phyloP scores from a whole-genome alignment of 768 basidiomycete genomes.

The Dacryopinax spathularia region DNA sequence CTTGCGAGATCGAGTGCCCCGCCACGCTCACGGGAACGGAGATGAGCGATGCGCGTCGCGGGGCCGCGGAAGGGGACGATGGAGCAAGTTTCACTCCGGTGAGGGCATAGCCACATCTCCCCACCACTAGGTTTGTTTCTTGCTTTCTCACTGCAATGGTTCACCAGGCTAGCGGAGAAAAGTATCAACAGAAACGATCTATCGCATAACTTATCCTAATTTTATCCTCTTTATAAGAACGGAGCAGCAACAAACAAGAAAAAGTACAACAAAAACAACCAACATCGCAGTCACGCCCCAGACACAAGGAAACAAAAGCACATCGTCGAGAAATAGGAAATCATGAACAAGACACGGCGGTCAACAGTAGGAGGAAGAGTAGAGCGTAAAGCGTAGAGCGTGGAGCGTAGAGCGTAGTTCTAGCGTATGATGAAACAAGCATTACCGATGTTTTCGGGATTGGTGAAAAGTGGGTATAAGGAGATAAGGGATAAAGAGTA shows the following conservation, averaged over 20 bases:
- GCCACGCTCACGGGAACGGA: neutral
- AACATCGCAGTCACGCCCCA: neutral
- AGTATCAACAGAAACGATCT: too few relatives aligned
- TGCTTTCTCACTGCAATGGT: too few relatives aligned
- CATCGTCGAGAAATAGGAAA: neutral
- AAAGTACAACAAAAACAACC: neutral
- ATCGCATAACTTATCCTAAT: neutral
- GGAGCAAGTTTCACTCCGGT: conserved; percentile 4
- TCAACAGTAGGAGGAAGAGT: too few relatives aligned
- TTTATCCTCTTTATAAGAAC: neutral
- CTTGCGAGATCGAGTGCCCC: neutral
- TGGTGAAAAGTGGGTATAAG: neutral
- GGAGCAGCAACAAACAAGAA: neutral
- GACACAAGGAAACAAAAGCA: neutral
- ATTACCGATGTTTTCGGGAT: too few relatives aligned
- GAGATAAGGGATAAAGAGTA: neutral
- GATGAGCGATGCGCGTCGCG: neutral
- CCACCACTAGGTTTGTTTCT: neutral
- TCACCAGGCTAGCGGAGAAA: too few relatives aligned
- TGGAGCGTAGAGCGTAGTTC: too few relatives aligned
- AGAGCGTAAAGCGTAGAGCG: too few relatives aligned
- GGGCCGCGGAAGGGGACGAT: neutral
- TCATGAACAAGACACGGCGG: too few relatives aligned
- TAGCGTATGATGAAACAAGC: too few relatives aligned
- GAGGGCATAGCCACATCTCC: neutral